Base-by-base conservation (phyloP, 2,329 filamentous ascomycete species). In the Neobulgaria alba region DNA sequence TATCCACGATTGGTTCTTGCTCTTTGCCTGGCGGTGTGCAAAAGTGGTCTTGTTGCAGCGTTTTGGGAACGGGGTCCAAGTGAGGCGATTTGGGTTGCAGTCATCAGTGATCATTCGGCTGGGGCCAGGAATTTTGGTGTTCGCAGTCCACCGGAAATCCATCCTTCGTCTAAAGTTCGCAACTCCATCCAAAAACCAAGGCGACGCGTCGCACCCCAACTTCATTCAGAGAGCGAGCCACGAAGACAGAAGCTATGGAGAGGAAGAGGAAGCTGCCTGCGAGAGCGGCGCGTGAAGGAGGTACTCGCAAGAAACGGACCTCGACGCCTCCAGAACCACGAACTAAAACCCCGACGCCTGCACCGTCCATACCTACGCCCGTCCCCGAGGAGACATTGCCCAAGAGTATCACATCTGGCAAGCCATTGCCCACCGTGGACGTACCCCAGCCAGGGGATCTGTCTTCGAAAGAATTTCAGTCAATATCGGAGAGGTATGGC, bases 361-460 rank as follows among this genome's bases (percentile, higher is more conserved):
- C 38, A 14, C 61, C 61, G 31, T 56, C 49, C 10, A 38, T 45
- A 12, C 63, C 64, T 41, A 12, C 23, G 23, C 12, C 23, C 23
- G 12, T 26, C 12, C 7, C 23, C 7, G 23, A 12, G 12, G 23
- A 26, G 7, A 26, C 7, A 7, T 56, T 89, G 40, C 83, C 83
- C 18, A 76, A 69, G 47, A 76, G 74, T 33, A 64, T 88, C 26
- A 66, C 72, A 51, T 63, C 80, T 2, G 79, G 78, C 36, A 77
- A 82, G 54, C 79, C 83, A 12, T 64, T 90, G 21, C 85, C 85
- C 2, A 85, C 79, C 0, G 71, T 88, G 10, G 72, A 80, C 50
- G 70, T 75, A 36, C 68, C 78, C 12, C 85, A 92, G 58, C 64
- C 77, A 1, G 70, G 75, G 5, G 70, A 79, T 46, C 66, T 89